These are phyloP conservation scores for Sonneratia caseolaris DNA, from an alignment of 345 rosid species.

Conservation along the genomic window DNA sequence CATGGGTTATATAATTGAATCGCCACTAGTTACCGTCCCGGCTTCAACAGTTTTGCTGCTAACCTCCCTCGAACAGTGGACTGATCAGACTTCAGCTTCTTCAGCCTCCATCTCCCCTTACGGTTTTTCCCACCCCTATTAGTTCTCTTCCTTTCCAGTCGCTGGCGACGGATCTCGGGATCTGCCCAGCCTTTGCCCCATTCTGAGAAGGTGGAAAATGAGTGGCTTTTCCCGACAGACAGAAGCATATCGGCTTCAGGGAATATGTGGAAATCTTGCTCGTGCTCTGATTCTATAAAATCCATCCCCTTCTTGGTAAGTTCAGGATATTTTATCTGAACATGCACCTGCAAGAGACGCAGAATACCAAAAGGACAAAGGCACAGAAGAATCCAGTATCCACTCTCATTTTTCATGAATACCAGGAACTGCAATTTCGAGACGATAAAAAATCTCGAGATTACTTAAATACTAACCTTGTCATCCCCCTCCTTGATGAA, in stretches of 20 bases:
- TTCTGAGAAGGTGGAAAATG: constrained; percentile 44
- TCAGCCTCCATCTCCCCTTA: constrained; percentile 13
- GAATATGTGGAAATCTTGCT: constrained; percentile 32
- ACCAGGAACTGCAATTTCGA: neutral
- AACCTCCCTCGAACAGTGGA: constrained; percentile 40
- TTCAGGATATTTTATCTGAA: constrained; percentile 57
- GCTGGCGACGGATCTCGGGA: constrained; percentile 65
- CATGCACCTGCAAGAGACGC: constrained; percentile 39
- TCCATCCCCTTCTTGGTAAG: constrained; percentile 51
- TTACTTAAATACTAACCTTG: constrained; percentile 30
- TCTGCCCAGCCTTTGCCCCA: constrained; percentile 96
- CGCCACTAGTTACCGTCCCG: neutral
- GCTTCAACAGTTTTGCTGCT: constrained; percentile 21
- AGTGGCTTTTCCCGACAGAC: constrained; percentile 19
- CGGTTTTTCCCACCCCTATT: constrained; percentile 13
- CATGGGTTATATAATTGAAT: neutral
- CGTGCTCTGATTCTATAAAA: constrained; percentile 27
- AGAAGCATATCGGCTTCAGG: constrained; percentile 89
- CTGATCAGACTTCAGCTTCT: constrained; percentile 19
- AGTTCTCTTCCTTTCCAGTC: constrained; percentile 25
- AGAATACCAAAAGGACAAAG: neutral
- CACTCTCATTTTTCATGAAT: neutral
- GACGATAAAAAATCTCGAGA: neutral
- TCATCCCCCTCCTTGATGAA: constrained; percentile 55
- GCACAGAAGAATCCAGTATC: neutral